phyloP scores from a whole-genome alignment of 192 early-diverging fungal genomes.

The Coemansia sp. region DNA sequence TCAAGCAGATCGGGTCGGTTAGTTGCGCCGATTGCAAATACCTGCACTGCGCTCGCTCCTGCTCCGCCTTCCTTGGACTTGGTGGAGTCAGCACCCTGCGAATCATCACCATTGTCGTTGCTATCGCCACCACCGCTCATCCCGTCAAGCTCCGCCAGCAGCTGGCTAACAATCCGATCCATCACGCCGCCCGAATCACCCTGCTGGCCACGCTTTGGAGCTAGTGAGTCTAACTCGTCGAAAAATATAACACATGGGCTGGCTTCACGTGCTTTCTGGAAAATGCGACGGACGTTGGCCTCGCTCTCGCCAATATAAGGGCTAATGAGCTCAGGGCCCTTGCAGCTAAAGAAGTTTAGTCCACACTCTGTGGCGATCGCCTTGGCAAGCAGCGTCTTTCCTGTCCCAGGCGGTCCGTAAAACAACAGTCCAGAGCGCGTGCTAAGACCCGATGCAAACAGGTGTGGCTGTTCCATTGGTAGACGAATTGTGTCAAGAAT shows the following conservation, averaged over 20 bases:
- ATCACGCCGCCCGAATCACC: conserved; percentile 99
- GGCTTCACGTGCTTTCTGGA: conserved; percentile 94
- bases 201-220: conserved; percentile 95
- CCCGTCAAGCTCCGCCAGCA: conserved; percentile 95
- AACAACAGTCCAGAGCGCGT: conserved; percentile 91
- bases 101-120: conserved; percentile 14
- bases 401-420: conserved; percentile 97
- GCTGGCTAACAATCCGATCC: conserved; percentile 97
- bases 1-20: conserved; percentile 98
- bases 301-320: conserved; percentile 99
- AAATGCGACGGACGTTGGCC: conserved; percentile 93
- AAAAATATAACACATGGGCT: conserved; percentile 99
- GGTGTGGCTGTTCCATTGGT: conserved; percentile 91
- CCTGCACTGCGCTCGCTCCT: conserved; percentile 52
- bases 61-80: conserved; percentile 33
- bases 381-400: conserved; percentile 98
- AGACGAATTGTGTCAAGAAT: conserved; percentile 96
- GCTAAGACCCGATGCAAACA: conserved; percentile 93
- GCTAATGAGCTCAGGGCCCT: conserved; percentile 97
- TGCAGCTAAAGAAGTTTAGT: conserved; percentile 98
- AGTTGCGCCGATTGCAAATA: conserved; percentile 99
- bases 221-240: conserved; percentile 97
- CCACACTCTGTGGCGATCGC: conserved; percentile 97
- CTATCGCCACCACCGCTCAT: conserved; percentile 64
- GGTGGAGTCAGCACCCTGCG: conserved; percentile 33